phyloP scores from a whole-genome alignment of 1,139 yeast genomes.

The Arxiozyma bovina region DNA sequence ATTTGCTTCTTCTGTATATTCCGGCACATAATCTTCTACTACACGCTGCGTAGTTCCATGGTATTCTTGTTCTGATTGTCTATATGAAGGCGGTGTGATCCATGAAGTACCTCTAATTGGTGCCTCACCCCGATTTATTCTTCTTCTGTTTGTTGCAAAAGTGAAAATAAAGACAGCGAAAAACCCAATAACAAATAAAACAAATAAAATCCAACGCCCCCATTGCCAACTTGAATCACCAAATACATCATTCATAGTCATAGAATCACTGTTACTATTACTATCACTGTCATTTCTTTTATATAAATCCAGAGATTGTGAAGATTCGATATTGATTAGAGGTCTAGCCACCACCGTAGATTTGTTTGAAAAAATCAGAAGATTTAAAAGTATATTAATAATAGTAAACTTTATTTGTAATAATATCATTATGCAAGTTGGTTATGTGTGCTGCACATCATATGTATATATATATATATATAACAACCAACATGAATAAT shows the following conservation, averaged over 20 bases:
- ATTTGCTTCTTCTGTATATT: conserved; percentile 55
- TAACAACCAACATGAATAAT: not conserved
- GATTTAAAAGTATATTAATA: not conserved
- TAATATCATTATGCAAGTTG: not conserved
- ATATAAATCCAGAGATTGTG: not conserved
- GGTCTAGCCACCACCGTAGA: not conserved
- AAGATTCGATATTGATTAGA: not conserved
- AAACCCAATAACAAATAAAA: conserved; percentile 39
- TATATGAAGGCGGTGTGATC: conserved; percentile 86
- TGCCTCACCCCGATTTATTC: conserved; percentile 51
- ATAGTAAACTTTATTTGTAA: not conserved
- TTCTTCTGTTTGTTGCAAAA: conserved; percentile 44
- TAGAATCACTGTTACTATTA: not conserved
- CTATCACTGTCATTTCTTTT: conserved; percentile 1
- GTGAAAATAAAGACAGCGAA: conserved; percentile 38
- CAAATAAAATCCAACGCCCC: conserved; percentile 44
- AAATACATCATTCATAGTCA: conserved; percentile 8
- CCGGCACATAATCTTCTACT: conserved; percentile 47
- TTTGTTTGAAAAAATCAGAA: not conserved
- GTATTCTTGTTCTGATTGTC: conserved; percentile 60
- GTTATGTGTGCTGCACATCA: not conserved
- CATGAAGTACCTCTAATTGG: conserved; percentile 83
- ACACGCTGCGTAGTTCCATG: conserved; percentile 34
- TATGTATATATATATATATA: no score
- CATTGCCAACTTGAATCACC: conserved; percentile 22